Evolutionary conservation across 371 early-diverging fungal genomes (phyloP), one percentile per base, ranked within the genome.

Genomic region (Apophysomyces trapeziformis): DNA sequence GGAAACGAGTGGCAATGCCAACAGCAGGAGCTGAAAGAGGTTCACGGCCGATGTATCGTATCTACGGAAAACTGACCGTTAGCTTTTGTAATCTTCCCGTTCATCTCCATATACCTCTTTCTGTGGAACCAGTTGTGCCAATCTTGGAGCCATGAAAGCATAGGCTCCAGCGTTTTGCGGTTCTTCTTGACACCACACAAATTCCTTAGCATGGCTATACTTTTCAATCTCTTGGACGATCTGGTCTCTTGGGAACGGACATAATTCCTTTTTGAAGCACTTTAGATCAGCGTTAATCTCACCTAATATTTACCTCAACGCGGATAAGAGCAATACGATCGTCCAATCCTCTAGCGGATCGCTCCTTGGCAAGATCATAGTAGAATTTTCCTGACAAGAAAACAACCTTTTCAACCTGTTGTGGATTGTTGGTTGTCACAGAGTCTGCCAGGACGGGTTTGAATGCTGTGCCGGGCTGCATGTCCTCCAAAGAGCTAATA

Each of bases 151-250:
- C 68, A 96, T 89, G 82, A 91, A 96, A 5, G 91, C 71, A 71
- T 89, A 98, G 14, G 92, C 91, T 35, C 99, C 99, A 16, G 91
- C 90, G 76, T 98, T 98, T 76, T 93, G 90, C 14, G 94, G 95
- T 68, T 98, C 99, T 74, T 98, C 99, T 74, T 98, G 99, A 65
- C 92, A 90, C 93, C 95, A 98, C 2, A 90, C 78, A 75, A 91
- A 93, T 46, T 96, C 91, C 16, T 78, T 71, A 16, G 88, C 93
- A 35, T 84, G 82, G 14, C 72, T 63, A 73, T 86, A 95, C 54
- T 86, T 81, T 41, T 69, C 73, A 14, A 97, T 72, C 67, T 90
- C 90, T n/a, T 75, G 57, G 61, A 76, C 60, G 16, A 97, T 67
- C 37, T 90, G 86, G 9, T 85, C 80, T 68, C 83, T 83, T 18